These are phyloP conservation scores for Scenedesmus sp. DNA, from an alignment of 163 green algal species.

Conservation along the genomic window DNA sequence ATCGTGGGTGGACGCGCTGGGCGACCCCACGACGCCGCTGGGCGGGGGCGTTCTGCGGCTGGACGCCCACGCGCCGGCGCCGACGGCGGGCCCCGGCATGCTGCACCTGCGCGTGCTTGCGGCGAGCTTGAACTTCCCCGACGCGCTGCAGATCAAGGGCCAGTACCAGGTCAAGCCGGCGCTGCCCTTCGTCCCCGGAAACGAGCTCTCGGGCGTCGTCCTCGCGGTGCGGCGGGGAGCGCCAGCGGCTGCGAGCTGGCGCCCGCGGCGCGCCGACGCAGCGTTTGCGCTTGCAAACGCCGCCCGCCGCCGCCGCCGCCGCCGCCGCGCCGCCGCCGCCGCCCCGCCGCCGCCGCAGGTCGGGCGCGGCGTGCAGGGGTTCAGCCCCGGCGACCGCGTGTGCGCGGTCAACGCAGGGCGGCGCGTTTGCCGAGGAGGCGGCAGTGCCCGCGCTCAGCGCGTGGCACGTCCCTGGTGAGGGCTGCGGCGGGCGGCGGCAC, in stretches of 20 bases:
- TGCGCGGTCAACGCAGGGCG: slow-evolving; percentile 66
- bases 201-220: slow-evolving; percentile 81
- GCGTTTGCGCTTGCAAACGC: not conserved
- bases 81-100: too few species aligned
- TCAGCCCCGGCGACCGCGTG: slow-evolving; percentile 79
- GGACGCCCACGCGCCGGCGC: too few species aligned
- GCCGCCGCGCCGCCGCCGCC: too few species aligned
- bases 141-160: slow-evolving; percentile 76
- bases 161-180: slow-evolving; percentile 87
- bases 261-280: too few species aligned
- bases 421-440: slow-evolving; percentile 79
- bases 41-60: too few species aligned
- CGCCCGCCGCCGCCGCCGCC: not conserved
- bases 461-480: slow-evolving; percentile 56
- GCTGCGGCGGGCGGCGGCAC: too few species aligned
- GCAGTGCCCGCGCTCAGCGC: slow-evolving; percentile 53
- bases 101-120: too few species aligned
- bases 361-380: slow-evolving; percentile 55
- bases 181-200: slow-evolving; percentile 87
- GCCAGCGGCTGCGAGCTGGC: too few species aligned
- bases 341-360: too few species aligned
- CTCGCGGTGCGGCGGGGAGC: too few species aligned
- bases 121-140: slow-evolving; percentile 80
- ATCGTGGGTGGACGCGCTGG: too few species aligned
- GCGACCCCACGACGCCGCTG: too few species aligned